phyloP scores from a whole-genome alignment of 306 rosid genomes.

The Herpetospermum pedunculosum region DNA sequence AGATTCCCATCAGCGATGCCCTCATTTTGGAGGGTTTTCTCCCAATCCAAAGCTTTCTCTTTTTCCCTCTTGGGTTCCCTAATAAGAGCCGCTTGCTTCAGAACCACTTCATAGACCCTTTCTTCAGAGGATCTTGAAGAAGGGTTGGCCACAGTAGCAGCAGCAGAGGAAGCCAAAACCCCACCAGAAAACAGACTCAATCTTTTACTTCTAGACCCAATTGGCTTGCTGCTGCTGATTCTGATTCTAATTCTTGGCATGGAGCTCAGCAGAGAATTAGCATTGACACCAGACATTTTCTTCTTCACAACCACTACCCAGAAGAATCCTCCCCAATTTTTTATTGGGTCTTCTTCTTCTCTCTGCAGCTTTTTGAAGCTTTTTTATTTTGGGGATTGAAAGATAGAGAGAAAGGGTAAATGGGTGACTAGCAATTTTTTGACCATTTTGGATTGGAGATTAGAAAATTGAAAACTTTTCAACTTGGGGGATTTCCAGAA shows the following conservation, averaged over 20 bases:
- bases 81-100: constrained; percentile 76
- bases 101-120: constrained; percentile 80
- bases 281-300: constrained; percentile 34
- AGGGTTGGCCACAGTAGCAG: constrained; percentile 41
- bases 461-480: background rate
- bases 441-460: background rate
- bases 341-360: background rate
- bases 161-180: constrained; percentile 38
- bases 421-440: constrained; percentile 1
- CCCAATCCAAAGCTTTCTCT: constrained; percentile 22
- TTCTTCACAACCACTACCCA: constrained; percentile 39
- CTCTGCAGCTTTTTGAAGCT: background rate
- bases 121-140: constrained; percentile 66
- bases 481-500: background rate
- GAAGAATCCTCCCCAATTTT: constrained; percentile 23
- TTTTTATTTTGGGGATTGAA: background rate
- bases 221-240: background rate
- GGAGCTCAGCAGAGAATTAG: constrained; percentile 27
- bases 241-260: constrained; percentile 20
- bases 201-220: constrained; percentile 24
- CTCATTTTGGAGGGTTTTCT: constrained; percentile 26
- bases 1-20: constrained; percentile 35
- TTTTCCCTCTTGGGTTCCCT: constrained; percentile 24
- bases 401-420: constrained; percentile 1
- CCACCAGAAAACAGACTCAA: constrained; percentile 30